Base-by-base conservation (phyloP, 1,284 basidiomycete genomes). In the Pholiota adiposa region DNA sequence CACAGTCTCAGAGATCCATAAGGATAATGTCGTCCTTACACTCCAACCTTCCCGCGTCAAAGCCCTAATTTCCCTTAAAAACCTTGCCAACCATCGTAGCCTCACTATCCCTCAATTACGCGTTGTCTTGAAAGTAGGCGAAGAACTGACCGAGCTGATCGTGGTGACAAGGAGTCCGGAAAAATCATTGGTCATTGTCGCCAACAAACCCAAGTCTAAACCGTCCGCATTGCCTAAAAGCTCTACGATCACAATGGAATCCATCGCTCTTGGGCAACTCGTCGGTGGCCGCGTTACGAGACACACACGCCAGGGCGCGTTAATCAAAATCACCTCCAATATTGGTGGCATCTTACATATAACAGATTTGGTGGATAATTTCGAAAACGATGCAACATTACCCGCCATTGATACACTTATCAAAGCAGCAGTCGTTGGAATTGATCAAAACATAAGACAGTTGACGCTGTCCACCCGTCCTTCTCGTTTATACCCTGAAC, bases 121-220 rank as follows among this genome's bases (percentile, higher is more conserved):
- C 23, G 76, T 79, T 1, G 75, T 79, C 3, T 77, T 98, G 51
- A 86, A 90, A 67, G 77, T 81, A 38, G 93, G 93, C 16, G 90
- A 95, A 55, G 81, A 82, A 63, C 75, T 99, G 21, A 79, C 88
- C 12, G 89, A 92, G 51, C 81, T 99, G 4, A 86, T 93, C 3
- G 92, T 99, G 18, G 91, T 96, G 23, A 92, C 93, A n/a, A 92
- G 94, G 68, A 96, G 95, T 72, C 79, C 87, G 1, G 94, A 93
- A 66, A 95, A 94, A 67, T 88, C 89, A 12, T 82, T 98, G 58
- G 90, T 98, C 59, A 90, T 98, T 62, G 92, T 97, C 49, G 90
- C 90, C 61, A 90, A 87, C 62, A 84, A 83, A 64, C 87, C 86
- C 3, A 86, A 84, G 70, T 71, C 75, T 25, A 85, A 83, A 65